phyloP scores from a whole-genome alignment of 371 early-diverging fungal genomes.

The Coemansia sp. region DNA sequence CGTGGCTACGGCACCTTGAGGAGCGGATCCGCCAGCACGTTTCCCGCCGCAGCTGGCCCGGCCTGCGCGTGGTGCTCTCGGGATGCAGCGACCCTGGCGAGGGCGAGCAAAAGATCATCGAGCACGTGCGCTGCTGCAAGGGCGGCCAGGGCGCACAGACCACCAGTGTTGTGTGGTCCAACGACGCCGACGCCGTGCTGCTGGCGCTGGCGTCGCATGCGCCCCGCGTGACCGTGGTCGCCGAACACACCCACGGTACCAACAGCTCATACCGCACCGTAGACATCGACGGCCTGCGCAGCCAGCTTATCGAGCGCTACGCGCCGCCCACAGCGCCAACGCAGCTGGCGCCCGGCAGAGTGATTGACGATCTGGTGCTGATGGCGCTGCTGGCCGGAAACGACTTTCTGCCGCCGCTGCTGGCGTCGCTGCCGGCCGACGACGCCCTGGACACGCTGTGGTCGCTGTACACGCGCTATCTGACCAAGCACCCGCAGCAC shows the following conservation, averaged over 20 bases:
- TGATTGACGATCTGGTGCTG: slow-evolving; percentile 39
- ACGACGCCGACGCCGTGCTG: slow-evolving; percentile 35
- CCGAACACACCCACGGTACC: slow-evolving; percentile 1
- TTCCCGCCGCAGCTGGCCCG: slow-evolving; percentile 6
- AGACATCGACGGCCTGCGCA: slow-evolving; percentile 24
- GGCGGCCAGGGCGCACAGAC: background rate
- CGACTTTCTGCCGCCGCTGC: slow-evolving; percentile 34
- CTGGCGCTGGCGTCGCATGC: slow-evolving; percentile 30
- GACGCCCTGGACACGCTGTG: slow-evolving; percentile 23
- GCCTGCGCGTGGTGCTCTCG: slow-evolving; percentile 31
- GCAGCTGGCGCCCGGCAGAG: background rate
- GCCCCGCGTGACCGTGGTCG: slow-evolving; percentile 19
- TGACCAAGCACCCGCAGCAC: background rate
- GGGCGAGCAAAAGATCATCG: slow-evolving; percentile 47
- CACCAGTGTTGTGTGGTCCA: slow-evolving; percentile 30
- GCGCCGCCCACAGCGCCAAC: background rate
- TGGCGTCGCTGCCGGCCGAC: background rate
- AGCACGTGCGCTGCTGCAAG: slow-evolving; percentile 12
- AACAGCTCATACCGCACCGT: slow-evolving; percentile 3
- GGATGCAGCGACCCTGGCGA: slow-evolving; percentile 40
- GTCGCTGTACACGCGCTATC: slow-evolving; percentile 8
- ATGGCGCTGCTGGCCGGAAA: slow-evolving; percentile 38
- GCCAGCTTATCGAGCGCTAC: slow-evolving; percentile 10
- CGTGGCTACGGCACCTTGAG: slow-evolving; percentile 37
- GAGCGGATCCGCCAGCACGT: background rate